phyloP scores from a whole-genome alignment of 2,329 filamentous ascomycete species.

The Sordariomycetes sp. region DNA sequence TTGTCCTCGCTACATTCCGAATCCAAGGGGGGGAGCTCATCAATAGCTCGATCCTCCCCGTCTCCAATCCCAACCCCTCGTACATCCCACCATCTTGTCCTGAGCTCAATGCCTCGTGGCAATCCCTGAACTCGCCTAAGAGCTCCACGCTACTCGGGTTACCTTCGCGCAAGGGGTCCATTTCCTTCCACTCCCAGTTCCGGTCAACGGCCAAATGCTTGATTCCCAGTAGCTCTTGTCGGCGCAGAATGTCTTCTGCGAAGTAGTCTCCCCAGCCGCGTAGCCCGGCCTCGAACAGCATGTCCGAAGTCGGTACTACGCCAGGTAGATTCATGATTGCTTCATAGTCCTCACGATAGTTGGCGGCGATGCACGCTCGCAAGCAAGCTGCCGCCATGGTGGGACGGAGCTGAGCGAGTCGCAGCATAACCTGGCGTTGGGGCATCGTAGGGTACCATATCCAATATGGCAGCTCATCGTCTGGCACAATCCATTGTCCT shows the following conservation, averaged over 20 bases:
- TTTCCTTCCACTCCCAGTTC: conserved; percentile 1
- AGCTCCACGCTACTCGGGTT: conserved; percentile 1
- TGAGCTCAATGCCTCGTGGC: neutral
- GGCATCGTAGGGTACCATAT: conserved; percentile 1
- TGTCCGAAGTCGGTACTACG: neutral
- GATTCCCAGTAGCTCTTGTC: conserved; percentile 1
- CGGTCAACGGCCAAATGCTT: neutral
- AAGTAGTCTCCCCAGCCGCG: conserved; percentile 1
- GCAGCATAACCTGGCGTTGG: neutral
- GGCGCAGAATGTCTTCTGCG: conserved; percentile 1
- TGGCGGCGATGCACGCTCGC: conserved; percentile 1
- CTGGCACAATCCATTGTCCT: conserved; percentile 1
- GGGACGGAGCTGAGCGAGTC: neutral
- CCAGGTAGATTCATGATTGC: neutral
- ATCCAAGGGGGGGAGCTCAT: neutral
- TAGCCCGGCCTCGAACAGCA: conserved; percentile 1
- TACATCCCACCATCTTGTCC: neutral
- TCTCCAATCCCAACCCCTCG: neutral
- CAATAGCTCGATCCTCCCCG: conserved; percentile 1
- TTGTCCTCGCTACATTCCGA: neutral
- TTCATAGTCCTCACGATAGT: conserved; percentile 1
- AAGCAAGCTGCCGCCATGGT: conserved; percentile 1
- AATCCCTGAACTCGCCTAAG: conserved; percentile 1
- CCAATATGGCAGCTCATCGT: neutral
- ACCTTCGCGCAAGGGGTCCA: conserved; percentile 1